Evolutionary conservation across 371 early-diverging fungal species (phyloP), one percentile per base, ranked within the genome.

Genomic region (Parasitella parasitica): DNA sequence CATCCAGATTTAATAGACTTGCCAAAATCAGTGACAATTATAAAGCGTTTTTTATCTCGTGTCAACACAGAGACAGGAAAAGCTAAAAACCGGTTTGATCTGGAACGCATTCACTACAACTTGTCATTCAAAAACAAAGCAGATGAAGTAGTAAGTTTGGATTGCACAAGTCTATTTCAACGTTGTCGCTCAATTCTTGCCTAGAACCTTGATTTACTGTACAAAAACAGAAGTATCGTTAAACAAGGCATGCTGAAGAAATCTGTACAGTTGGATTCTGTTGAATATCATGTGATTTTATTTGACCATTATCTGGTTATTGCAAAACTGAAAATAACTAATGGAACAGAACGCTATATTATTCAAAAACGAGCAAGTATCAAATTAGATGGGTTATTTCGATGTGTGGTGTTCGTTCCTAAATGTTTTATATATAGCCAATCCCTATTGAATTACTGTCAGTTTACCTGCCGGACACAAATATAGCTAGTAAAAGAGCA

Each of bases 1-100:
- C 87, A 93, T 61, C 89, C 91, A 1, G 97, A 97, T 70, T 77
- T 75, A 39, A 79, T 86, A 59, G 76, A 94, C 52, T 75, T 82
- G 22, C 83, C 86, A 38, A 90, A 95, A 71, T 94, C 94, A 55
- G 73, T 87, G 46, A 59, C 83, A 53, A 84, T 83, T 38, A 86
- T 97, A 41, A 87, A 87, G 63, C 83, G 78, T 38, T 86, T 93
- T 63, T 80, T 96, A 50, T 75, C 80, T 55, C 78, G 61, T 49
- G 76, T 77, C 66, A 84, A 82, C 56, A 70, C 57, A 12, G 73
- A 74, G 32, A 68, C 76, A 18, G 73, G 76, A 16, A 63, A 70
- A 30, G 70, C 71, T 3, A 80, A 72, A 39, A 76, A 76, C 32
- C 63, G 72, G 13, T 75, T 73, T 58, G 75, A 76, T 64, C 27